phyloP scores from a whole-genome alignment of 2,329 filamentous ascomycete species.

The Lizonia empirigonia region DNA sequence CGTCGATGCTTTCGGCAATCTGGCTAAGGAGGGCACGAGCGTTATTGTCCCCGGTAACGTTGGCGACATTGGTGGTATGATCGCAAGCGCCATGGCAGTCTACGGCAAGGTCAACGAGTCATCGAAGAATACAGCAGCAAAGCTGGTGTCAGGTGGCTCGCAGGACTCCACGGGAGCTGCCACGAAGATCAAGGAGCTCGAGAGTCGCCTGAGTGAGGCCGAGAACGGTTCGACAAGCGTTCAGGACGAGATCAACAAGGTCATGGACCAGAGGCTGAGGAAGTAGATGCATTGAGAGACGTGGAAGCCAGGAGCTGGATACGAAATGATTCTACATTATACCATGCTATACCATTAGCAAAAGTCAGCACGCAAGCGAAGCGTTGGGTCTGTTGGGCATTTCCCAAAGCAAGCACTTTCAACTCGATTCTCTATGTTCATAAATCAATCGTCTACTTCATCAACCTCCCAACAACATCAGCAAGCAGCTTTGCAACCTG shows the following conservation, averaged over 20 bases:
- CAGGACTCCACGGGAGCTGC: conserved; percentile 27
- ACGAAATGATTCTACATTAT: conserved; percentile 38
- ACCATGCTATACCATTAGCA: conserved; percentile 41
- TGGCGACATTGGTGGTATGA: conserved; percentile 95
- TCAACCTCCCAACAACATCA: conserved; percentile 30
- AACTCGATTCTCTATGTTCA: not conserved
- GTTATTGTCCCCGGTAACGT: conserved; percentile 97
- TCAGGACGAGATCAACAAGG: conserved; percentile 41
- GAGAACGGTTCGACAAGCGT: conserved; percentile 32
- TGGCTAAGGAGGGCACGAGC: conserved; percentile 94
- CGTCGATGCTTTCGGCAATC: conserved; percentile 88
- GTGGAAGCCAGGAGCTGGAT: not conserved
- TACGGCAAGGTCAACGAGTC: conserved; percentile 90
- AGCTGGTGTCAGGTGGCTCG: conserved; percentile 34
- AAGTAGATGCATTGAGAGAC: conserved; percentile 21
- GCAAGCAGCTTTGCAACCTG: conserved; percentile 57
- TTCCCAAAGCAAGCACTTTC: conserved; percentile 20
- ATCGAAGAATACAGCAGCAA: conserved; percentile 70
- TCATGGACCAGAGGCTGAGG: conserved; percentile 45
- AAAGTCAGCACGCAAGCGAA: conserved; percentile 23
- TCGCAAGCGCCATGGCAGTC: conserved; percentile 91
- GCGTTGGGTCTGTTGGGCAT: conserved; percentile 28
- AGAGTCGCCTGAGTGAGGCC: conserved; percentile 32
- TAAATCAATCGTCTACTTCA: conserved; percentile 3
- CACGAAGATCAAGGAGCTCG: conserved; percentile 41